These are phyloP conservation scores for Hordeum pubiflorum DNA, from an alignment of 202 grass and related monocot species.

Conservation along the genomic window DNA sequence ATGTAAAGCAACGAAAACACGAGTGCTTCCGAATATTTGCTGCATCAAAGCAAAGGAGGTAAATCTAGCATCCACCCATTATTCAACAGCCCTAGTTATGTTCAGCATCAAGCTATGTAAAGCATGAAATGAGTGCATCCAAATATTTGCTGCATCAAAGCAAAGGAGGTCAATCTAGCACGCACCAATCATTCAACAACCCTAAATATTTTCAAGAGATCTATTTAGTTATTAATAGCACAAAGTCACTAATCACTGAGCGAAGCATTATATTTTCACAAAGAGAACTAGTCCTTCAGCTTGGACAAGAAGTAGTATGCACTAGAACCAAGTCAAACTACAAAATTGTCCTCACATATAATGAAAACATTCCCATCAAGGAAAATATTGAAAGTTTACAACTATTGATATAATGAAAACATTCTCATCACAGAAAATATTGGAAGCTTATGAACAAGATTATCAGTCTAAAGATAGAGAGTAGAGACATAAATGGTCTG, in stretches of 20 bases:
- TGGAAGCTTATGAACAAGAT: constrained; percentile 15
- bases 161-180: constrained; percentile 21
- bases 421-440: neutral
- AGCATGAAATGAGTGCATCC: constrained; percentile 77
- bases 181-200: neutral
- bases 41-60: constrained; percentile 43
- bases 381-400: constrained; percentile 13
- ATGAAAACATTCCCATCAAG: constrained; percentile 5
- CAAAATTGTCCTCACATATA: neutral
- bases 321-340: neutral
- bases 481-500: neutral
- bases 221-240: constrained; percentile 1
- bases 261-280: neutral
- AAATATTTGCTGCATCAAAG: constrained; percentile 59
- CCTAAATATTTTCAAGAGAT: neutral
- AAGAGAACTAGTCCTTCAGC: constrained; percentile 2
- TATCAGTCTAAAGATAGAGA: neutral
- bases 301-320: constrained; percentile 2
- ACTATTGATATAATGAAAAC: constrained; percentile 2
- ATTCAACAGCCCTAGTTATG: neutral
- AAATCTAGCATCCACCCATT: constrained; percentile 15
- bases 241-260: constrained; percentile 4
- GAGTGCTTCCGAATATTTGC: constrained; percentile 86
- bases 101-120: constrained; percentile 74
- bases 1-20: constrained; percentile 81